These are phyloP conservation scores for Apostasia ramifera DNA, from an alignment of 106 monocot species.

Conservation along the genomic window DNA sequence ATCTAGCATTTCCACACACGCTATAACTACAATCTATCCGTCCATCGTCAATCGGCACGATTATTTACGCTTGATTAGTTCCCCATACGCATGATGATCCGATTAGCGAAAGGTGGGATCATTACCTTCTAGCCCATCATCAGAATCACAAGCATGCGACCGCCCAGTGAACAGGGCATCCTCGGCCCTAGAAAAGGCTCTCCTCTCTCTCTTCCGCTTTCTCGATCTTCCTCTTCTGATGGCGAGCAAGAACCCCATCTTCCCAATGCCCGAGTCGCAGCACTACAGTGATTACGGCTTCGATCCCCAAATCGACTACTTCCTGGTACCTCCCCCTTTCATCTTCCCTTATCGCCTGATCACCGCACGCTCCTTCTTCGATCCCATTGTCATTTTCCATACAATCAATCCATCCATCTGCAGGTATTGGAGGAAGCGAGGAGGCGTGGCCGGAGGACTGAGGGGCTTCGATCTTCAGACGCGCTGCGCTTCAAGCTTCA, in stretches of 20 bases:
- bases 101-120: too few species aligned
- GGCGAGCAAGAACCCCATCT: slow-evolving; percentile 24
- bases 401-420: neutral
- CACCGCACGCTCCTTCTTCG: neutral
- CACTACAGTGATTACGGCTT: slow-evolving; percentile 79
- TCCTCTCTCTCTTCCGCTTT: neutral
- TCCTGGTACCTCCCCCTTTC: slow-evolving; percentile 32
- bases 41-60: too few species aligned
- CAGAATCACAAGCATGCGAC: too few species aligned
- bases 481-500: slow-evolving; percentile 49
- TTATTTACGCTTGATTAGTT: too few species aligned
- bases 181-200: neutral
- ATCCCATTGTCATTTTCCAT: neutral
- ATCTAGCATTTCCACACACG: too few species aligned
- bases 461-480: slow-evolving; percentile 17
- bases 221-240: neutral
- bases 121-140: too few species aligned
- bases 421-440: slow-evolving; percentile 38
- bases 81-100: too few species aligned
- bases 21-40: too few species aligned
- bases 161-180: neutral
- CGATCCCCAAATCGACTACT: slow-evolving; percentile 55
- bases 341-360: neutral
- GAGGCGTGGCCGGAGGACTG: slow-evolving; percentile 17
- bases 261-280: slow-evolving; percentile 24